These are phyloP conservation scores for Carex parvula DNA, from an alignment of 176 grass and related monocot genomes.

Conservation along the genomic window DNA sequence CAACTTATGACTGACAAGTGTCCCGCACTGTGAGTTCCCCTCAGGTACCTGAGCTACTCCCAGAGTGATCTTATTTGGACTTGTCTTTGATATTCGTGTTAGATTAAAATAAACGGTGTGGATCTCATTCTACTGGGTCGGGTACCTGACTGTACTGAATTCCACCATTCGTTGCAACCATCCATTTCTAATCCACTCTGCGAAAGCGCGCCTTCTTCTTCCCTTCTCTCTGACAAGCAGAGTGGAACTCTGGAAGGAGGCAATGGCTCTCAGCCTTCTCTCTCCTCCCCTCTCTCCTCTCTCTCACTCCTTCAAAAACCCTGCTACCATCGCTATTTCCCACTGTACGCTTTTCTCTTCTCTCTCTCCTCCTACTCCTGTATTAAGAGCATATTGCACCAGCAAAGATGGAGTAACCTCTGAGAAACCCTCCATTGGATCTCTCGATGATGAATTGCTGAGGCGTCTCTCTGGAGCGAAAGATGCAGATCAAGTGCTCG, in stretches of 20 bases:
- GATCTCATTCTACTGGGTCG: too few species aligned
- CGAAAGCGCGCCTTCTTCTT: constrained; percentile 9
- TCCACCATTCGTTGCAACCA: constrained; percentile 7
- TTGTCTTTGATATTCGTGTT: too few species aligned
- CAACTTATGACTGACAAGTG: not conserved
- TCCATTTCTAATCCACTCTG: constrained; percentile 42
- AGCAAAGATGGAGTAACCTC: constrained; percentile 23
- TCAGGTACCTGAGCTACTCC: too few species aligned
- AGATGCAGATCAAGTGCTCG: constrained; percentile 50
- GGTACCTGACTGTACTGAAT: too few species aligned
- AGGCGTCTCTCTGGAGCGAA: constrained; percentile 31
- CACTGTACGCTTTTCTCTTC: constrained; percentile 14
- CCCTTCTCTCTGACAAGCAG: constrained; percentile 37
- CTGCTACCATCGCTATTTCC: not conserved
- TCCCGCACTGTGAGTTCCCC: not conserved
- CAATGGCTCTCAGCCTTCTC: constrained; percentile 49
- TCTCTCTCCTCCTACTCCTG: constrained; percentile 12
- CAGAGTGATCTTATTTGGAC: too few species aligned
- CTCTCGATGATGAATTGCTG: constrained; percentile 42
- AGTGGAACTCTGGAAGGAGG: not conserved
- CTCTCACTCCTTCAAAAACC: constrained; percentile 12
- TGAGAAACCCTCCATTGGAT: constrained; percentile 7
- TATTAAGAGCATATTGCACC: constrained; percentile 33
- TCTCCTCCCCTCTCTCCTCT: constrained; percentile 29
- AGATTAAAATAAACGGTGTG: too few species aligned